Percentiles rank a stretch among this genome's conserved stretches.
phyloP scores from a whole-genome alignment of 2,329 filamentous ascomycete species.

The Bisporella sp. region DNA sequence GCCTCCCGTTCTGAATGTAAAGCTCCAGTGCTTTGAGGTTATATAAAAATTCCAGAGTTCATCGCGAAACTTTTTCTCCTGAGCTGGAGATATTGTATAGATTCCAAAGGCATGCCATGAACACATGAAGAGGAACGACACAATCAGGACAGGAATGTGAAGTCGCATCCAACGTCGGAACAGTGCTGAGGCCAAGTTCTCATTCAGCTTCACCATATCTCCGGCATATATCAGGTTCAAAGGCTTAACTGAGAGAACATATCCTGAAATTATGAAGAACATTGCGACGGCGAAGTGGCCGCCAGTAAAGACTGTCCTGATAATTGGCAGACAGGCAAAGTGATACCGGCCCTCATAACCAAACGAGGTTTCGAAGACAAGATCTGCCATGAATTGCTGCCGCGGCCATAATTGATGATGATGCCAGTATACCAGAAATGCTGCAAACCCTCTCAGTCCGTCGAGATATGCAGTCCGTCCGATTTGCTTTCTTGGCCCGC shows the following conservation, averaged over 20 bases:
- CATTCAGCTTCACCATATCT: slow-evolving; percentile 29
- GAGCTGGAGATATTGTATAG: slow-evolving; percentile 13
- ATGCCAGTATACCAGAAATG: slow-evolving; percentile 38
- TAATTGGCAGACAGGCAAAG: slow-evolving; percentile 44
- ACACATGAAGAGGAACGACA: slow-evolving; percentile 32
- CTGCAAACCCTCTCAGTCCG: slow-evolving; percentile 40
- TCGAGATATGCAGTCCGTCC: slow-evolving; percentile 30
- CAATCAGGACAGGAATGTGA: slow-evolving; percentile 36
- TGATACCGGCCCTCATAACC: slow-evolving; percentile 16
- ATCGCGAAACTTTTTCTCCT: slow-evolving; percentile 14
- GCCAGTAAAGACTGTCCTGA: slow-evolving; percentile 54
- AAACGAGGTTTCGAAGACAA: slow-evolving; percentile 6
- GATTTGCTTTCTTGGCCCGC: slow-evolving; percentile 4
- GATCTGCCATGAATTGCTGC: not conserved
- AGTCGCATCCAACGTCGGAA: slow-evolving; percentile 41
- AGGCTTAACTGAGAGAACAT: slow-evolving; percentile 37
- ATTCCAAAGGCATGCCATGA: slow-evolving; percentile 23
- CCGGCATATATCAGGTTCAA: slow-evolving; percentile 33
- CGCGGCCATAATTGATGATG: slow-evolving; percentile 11
- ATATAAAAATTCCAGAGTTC: slow-evolving; percentile 24
- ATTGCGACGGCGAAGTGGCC: slow-evolving; percentile 52
- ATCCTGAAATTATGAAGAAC: slow-evolving; percentile 43
- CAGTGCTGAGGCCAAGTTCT: slow-evolving; percentile 37
- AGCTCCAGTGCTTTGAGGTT: slow-evolving; percentile 64
- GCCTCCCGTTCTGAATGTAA: slow-evolving; percentile 52